phyloP scores from a whole-genome alignment of 2,329 filamentous ascomycete genomes.

The Trichoderma gracile region DNA sequence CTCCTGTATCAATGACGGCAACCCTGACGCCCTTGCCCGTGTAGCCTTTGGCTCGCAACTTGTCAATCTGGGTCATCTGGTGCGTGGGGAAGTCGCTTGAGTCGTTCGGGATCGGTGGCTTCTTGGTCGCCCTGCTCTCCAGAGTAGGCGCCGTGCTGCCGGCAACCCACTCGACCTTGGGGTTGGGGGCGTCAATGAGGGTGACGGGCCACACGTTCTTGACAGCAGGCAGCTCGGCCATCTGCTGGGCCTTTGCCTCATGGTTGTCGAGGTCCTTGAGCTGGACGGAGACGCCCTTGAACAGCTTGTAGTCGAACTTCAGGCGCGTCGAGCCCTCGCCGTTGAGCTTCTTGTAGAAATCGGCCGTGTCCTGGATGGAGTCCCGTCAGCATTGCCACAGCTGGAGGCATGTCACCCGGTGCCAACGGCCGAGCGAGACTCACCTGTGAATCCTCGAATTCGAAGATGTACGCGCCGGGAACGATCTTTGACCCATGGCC shows the following conservation, averaged over 20 bases:
- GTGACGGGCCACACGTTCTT: conserved; percentile 53
- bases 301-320: conserved; percentile 52
- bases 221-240: conserved; percentile 47
- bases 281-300: conserved; percentile 56
- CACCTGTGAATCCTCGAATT: conserved; percentile 54
- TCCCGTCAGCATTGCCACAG: conserved; percentile 8
- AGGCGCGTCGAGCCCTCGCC: conserved; percentile 44
- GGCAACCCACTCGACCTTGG: conserved; percentile 48
- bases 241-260: conserved; percentile 44
- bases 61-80: conserved; percentile 58
- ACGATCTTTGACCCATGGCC: conserved; percentile 34
- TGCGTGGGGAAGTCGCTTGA: conserved; percentile 40
- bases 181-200: conserved; percentile 46
- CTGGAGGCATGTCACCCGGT: neutral
- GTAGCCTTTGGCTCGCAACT: conserved; percentile 51
- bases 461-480: conserved; percentile 54
- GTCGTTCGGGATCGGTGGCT: neutral
- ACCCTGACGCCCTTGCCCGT: conserved; percentile 56
- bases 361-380: conserved; percentile 14
- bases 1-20: conserved; percentile 56
- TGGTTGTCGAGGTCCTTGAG: conserved; percentile 49
- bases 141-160: neutral
- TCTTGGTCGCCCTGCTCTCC: neutral
- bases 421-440: conserved; percentile 17
- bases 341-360: conserved; percentile 15